phyloP scores from a whole-genome alignment of 2,329 filamentous ascomycete species.

The Talaromyces marneffei region DNA sequence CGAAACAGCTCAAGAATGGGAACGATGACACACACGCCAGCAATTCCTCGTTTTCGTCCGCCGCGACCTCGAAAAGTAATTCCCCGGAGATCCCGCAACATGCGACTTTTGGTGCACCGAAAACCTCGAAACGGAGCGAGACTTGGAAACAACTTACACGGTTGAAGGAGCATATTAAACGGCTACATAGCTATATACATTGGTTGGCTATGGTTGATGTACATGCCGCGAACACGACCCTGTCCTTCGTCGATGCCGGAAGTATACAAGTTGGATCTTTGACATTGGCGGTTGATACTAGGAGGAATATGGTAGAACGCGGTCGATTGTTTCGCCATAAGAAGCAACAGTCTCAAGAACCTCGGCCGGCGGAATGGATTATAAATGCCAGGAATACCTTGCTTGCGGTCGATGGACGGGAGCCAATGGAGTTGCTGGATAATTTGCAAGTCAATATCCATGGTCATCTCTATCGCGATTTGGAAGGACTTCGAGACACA shows the following conservation, averaged over 20 bases:
- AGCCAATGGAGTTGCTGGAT: slow-evolving; percentile 83
- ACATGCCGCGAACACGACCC: slow-evolving; percentile 70
- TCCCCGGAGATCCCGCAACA: slow-evolving; percentile 12
- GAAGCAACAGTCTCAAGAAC: slow-evolving; percentile 56
- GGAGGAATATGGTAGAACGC: slow-evolving; percentile 83
- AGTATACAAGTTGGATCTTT: slow-evolving; percentile 78
- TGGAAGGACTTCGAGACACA: slow-evolving; percentile 83
- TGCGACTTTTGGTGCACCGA: slow-evolving; percentile 10
- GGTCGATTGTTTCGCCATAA: slow-evolving; percentile 82
- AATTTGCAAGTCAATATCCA: slow-evolving; percentile 84
- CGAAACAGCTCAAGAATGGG: slow-evolving; percentile 51
- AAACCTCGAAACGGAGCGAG: slow-evolving; percentile 50
- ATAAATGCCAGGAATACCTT: slow-evolving; percentile 77
- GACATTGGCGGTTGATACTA: slow-evolving; percentile 81
- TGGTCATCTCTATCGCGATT: slow-evolving; percentile 76
- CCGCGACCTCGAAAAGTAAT: slow-evolving; percentile 4
- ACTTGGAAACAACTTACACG: slow-evolving; percentile 75
- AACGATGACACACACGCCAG: slow-evolving; percentile 23
- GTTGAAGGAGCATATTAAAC: slow-evolving; percentile 79
- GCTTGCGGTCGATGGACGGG: slow-evolving; percentile 77
- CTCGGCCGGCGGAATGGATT: slow-evolving; percentile 89
- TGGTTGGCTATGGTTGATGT: slow-evolving; percentile 89
- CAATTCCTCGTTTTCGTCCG: slow-evolving; percentile 12
- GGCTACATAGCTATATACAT: slow-evolving; percentile 74
- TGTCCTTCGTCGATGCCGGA: slow-evolving; percentile 75